Evolutionary conservation across 345 rosid species (phyloP).

Genomic region (Acer saccharum): DNA sequence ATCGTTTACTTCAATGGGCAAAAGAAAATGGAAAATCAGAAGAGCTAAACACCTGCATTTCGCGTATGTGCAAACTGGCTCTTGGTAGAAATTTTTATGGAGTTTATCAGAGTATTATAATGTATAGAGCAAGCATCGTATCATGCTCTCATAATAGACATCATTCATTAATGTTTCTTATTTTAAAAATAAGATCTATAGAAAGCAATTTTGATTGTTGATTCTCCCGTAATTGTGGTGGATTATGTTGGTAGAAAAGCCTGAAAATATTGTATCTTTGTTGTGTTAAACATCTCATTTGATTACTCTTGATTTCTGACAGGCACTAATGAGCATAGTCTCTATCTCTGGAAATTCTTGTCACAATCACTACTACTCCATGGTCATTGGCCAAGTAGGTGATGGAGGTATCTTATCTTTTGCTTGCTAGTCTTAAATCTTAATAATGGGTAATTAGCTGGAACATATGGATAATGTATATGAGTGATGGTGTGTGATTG

Average conservation of each 20-base stretch:
- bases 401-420: not conserved
- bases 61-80: not conserved
- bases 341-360: not conserved
- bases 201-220: not conserved
- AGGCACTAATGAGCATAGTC: not conserved
- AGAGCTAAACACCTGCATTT: not conserved
- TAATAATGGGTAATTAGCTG: not conserved
- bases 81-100: not conserved
- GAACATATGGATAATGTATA: not conserved
- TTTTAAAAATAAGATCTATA: too few species aligned
- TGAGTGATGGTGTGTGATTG: not conserved
- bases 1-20: not conserved
- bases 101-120: not conserved
- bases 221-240: constrained; percentile 1
- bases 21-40: not conserved
- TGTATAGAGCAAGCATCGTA: not conserved
- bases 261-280: not conserved
- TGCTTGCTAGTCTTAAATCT: not conserved
- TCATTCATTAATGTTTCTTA: too few species aligned
- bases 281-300: not conserved
- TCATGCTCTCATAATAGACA: not conserved
- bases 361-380: not conserved
- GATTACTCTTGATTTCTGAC: not conserved
- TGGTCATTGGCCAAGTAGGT: not conserved
- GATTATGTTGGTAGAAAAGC: constrained; percentile 6